A percentile compares a stretch with the other conserved stretches of the same genome.
Conservation (phyloP, 805 yeast genomes). For the Wickerhamia fluorescens region DNA sequence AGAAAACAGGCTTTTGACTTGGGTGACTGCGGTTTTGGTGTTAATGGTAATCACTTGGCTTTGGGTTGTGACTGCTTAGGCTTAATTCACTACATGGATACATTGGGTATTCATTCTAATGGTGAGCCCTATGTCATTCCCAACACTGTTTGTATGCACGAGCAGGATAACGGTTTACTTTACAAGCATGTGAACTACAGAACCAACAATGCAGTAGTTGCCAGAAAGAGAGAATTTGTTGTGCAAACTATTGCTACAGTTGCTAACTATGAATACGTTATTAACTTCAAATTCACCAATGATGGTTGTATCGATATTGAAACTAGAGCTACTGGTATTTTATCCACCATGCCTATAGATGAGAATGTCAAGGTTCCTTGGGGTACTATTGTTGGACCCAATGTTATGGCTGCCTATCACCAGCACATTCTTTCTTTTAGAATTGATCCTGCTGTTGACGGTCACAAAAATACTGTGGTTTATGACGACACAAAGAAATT, state of each 20-base stretch:
- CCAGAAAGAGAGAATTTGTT: constrained; percentile 72
- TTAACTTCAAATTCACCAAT: constrained; percentile 66
- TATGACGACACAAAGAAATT: constrained; percentile 63
- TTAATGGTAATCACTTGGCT: constrained; percentile 56
- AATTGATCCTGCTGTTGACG: constrained; percentile 78
- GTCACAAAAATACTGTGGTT: constrained; percentile 67
- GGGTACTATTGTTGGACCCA: constrained; percentile 75
- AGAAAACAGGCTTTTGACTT: constrained; percentile 83
- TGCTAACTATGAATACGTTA: constrained; percentile 75
- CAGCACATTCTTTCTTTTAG: constrained; percentile 76
- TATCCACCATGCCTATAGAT: constrained; percentile 79
- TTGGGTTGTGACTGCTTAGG: constrained; percentile 84
- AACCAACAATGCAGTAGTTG: constrained; percentile 61
- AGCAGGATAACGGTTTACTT: constrained; percentile 68
- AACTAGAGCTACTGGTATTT: constrained; percentile 80
- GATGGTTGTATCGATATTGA: constrained; percentile 75
- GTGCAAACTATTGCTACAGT: constrained; percentile 79
- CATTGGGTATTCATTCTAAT: constrained; percentile 44
- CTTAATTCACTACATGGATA: constrained; percentile 66
- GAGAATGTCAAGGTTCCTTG: constrained; percentile 57
- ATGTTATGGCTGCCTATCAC: constrained; percentile 78
- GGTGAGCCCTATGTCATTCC: constrained; percentile 61
- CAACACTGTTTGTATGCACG: constrained; percentile 74
- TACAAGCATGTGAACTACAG: constrained; percentile 79
- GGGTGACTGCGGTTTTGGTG: constrained; percentile 83